phyloP scores from a whole-genome alignment of 768 basidiomycete genomes.

The Aureoboletus auriporus region DNA sequence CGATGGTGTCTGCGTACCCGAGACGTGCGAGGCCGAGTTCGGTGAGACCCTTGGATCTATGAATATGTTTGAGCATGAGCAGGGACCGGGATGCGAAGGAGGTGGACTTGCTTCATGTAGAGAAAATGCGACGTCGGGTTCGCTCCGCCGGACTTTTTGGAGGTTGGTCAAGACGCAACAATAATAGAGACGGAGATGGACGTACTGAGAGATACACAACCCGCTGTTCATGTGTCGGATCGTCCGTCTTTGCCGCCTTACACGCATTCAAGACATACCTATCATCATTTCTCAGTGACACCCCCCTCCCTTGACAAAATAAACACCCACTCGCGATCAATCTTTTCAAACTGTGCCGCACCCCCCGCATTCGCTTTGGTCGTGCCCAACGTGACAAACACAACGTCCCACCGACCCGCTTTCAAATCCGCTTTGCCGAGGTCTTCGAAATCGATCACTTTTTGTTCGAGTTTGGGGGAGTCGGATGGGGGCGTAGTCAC shows the following conservation, averaged over 20 bases:
- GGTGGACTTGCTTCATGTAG: conserved; percentile 41
- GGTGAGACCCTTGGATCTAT: conserved; percentile 71
- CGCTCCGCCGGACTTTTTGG: conserved; percentile 43
- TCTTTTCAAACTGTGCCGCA: conserved; percentile 65
- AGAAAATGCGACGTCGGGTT: conserved; percentile 46
- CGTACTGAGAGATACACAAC: conserved; percentile 64
- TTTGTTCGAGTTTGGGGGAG: conserved; percentile 64
- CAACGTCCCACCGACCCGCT: conserved; percentile 65
- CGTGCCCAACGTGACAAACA: conserved; percentile 75
- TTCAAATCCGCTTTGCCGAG: conserved; percentile 47
- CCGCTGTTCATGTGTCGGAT: conserved; percentile 46
- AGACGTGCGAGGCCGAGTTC: conserved; percentile 63
- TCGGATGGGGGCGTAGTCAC: conserved; percentile 42
- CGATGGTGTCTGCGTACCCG: conserved; percentile 66
- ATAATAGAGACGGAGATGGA: conserved; percentile 22
- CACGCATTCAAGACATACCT: conserved; percentile 79
- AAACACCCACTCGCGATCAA: conserved; percentile 63
- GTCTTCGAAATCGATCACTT: conserved; percentile 66
- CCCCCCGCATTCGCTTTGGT: conserved; percentile 58
- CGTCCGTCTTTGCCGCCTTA: conserved; percentile 52
- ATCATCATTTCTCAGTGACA: neutral
- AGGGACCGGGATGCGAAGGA: neutral
- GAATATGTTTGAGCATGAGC: neutral
- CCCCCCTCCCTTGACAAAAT: too few species aligned
- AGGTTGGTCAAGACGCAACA: neutral